These are phyloP conservation scores for Chytriomyces sp. DNA, from an alignment of 192 early-diverging fungal genomes.

Conservation along the genomic window DNA sequence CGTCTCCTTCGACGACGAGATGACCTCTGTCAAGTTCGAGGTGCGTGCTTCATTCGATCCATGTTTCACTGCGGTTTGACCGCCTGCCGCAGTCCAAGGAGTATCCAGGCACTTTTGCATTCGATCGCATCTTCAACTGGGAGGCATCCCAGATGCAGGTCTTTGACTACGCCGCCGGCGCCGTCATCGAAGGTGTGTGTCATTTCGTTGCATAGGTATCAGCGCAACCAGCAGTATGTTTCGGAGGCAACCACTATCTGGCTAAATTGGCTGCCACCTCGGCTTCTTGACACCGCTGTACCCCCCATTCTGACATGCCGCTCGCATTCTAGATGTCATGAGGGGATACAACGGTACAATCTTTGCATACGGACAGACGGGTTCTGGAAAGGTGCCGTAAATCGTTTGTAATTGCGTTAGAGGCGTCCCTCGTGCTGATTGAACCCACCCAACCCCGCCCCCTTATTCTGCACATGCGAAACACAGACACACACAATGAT, in stretches of 20 bases:
- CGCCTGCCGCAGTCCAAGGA: constrained; percentile 47
- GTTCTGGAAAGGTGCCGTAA: constrained; percentile 76
- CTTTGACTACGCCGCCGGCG: constrained; percentile 88
- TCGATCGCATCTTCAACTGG: constrained; percentile 90
- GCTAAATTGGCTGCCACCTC: constrained; percentile 11
- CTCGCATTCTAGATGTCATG: constrained; percentile 76
- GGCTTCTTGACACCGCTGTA: not conserved
- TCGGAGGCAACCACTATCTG: not conserved
- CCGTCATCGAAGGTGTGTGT: constrained; percentile 86
- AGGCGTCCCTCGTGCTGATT: not conserved
- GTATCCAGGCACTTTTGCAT: constrained; percentile 77
- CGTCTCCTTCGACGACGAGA: constrained; percentile 75
- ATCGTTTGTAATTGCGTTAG: not conserved
- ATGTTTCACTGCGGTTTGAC: too few relatives aligned
- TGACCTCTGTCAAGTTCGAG: constrained; percentile 67
- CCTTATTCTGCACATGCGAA: too few relatives aligned
- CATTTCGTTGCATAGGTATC: too few relatives aligned
- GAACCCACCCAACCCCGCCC: not conserved
- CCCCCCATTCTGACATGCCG: not conserved
- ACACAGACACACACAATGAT: constrained; percentile 57
- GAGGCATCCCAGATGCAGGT: constrained; percentile 80
- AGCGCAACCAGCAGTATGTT: not conserved
- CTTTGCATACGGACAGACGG: constrained; percentile 99
- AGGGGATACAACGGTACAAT: constrained; percentile 98
- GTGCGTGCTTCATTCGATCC: too few relatives aligned